Evolutionary conservation across 1,139 yeast species (phyloP).

Genomic region (Zygoascus hellenicus): DNA sequence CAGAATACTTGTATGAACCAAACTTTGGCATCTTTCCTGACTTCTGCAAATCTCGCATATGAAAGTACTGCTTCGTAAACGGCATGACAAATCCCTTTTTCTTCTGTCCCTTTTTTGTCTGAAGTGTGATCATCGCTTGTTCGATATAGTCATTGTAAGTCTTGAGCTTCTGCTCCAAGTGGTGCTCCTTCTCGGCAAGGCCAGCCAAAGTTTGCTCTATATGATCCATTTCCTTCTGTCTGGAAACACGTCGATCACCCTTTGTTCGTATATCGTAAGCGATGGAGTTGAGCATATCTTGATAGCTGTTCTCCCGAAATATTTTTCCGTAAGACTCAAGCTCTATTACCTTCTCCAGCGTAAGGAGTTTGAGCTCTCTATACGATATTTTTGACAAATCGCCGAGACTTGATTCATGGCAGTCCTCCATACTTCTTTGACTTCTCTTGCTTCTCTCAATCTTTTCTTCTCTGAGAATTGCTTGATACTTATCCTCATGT

Average conservation of each 20-base stretch:
- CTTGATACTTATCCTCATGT: constrained; percentile 60
- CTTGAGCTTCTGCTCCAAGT: constrained; percentile 53
- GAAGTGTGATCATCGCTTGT: constrained; percentile 56
- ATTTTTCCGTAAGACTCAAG: constrained; percentile 66
- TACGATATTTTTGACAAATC: constrained; percentile 54
- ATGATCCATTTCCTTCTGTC: constrained; percentile 56
- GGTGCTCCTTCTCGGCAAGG: constrained; percentile 55
- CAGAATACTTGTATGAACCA: constrained; percentile 79
- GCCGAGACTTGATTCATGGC: constrained; percentile 37
- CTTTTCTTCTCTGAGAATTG: constrained; percentile 47
- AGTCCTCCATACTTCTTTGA: constrained; percentile 21
- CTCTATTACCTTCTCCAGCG: constrained; percentile 70
- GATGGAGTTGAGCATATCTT: constrained; percentile 71
- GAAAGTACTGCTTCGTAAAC: constrained; percentile 74
- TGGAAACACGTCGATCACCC: constrained; percentile 56
- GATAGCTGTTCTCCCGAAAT: constrained; percentile 66
- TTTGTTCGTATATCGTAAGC: constrained; percentile 81
- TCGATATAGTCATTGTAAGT: constrained; percentile 71
- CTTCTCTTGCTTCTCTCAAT: constrained; percentile 20
- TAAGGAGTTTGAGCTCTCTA: constrained; percentile 69
- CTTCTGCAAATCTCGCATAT: constrained; percentile 64
- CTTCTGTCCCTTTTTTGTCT: constrained; percentile 47
- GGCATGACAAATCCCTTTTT: constrained; percentile 46
- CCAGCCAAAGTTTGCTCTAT: constrained; percentile 57
- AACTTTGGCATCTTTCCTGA: constrained; percentile 65